A percentile compares a stretch with the other conserved stretches of the same genome.
Evolutionary conservation across 257 asterid species (phyloP).

Genomic region (Penstemon newberryi): DNA sequence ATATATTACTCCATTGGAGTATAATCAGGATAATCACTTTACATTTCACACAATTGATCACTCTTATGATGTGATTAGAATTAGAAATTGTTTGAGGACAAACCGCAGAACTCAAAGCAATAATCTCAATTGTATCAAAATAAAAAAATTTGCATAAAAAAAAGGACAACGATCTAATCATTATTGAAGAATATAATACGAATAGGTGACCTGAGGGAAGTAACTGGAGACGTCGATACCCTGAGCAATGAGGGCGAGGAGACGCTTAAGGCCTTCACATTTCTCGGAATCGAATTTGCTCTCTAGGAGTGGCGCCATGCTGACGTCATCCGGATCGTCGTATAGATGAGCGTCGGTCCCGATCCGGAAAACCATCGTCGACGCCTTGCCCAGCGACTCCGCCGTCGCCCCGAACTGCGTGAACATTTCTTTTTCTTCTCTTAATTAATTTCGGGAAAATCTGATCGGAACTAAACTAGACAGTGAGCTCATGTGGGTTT

Average conservation of each 20-base stretch:
- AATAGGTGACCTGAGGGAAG: constrained; percentile 74
- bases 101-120: neutral
- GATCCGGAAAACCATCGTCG: constrained; percentile 85
- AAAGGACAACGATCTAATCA: neutral
- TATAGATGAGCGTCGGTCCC: constrained; percentile 95
- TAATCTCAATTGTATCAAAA: neutral
- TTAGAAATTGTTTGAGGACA: neutral
- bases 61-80: too few relatives aligned
- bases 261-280: constrained; percentile 92
- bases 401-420: constrained; percentile 86
- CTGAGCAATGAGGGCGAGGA: constrained; percentile 94
- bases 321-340: constrained; percentile 96
- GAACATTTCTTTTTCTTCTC: constrained; percentile 41
- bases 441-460: too few relatives aligned
- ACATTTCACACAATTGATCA: too few relatives aligned
- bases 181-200: neutral
- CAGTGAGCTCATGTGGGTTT: too few relatives aligned
- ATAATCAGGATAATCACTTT: too few relatives aligned
- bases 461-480: too few relatives aligned
- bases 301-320: constrained; percentile 80
- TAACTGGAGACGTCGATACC: constrained; percentile 78
- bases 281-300: constrained; percentile 95
- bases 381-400: constrained; percentile 92
- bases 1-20: too few relatives aligned
- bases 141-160: neutral